Conservation (phyloP, 176 grass and related monocot genomes). For the Cenchrus fungigraminus region DNA sequence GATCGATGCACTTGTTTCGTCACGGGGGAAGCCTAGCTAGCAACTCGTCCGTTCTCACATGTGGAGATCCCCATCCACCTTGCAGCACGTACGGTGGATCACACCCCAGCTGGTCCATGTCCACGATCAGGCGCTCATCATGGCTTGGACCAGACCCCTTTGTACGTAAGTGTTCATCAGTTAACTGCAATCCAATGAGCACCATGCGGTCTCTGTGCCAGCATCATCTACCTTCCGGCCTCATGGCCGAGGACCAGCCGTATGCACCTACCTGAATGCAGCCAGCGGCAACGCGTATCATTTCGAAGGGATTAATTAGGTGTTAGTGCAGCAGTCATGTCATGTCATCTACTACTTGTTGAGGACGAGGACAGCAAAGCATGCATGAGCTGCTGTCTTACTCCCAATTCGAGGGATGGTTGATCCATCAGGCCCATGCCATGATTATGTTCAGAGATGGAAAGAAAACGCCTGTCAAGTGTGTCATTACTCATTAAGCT, state of each 20-base stretch:
- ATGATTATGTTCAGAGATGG: not conserved
- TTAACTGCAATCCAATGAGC: not conserved
- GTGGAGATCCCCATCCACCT: not conserved
- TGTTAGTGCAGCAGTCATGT: not conserved
- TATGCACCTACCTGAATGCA: not conserved
- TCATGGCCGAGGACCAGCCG: conserved; percentile 17
- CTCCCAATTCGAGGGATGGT: not conserved
- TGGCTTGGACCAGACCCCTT: not conserved
- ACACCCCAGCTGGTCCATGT: not conserved
- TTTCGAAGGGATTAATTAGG: not conserved
- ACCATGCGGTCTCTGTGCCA: conserved; percentile 11
- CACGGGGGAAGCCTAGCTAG: not conserved
- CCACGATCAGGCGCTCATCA: not conserved
- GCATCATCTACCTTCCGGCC: not conserved
- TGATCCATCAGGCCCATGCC: not conserved
- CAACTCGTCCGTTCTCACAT: not conserved
- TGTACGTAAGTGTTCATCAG: not conserved
- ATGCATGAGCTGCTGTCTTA: no score
- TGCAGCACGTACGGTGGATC: not conserved
- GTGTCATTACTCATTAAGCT: conserved; percentile 6
- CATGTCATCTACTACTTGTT: not conserved
- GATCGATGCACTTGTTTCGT: no score
- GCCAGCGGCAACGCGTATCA: not conserved
- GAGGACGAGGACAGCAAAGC: no score
- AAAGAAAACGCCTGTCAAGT: not conserved